These are phyloP conservation scores for Dichotomopilus funicola DNA, from an alignment of 2,329 filamentous ascomycete species.

Conservation along the genomic window DNA sequence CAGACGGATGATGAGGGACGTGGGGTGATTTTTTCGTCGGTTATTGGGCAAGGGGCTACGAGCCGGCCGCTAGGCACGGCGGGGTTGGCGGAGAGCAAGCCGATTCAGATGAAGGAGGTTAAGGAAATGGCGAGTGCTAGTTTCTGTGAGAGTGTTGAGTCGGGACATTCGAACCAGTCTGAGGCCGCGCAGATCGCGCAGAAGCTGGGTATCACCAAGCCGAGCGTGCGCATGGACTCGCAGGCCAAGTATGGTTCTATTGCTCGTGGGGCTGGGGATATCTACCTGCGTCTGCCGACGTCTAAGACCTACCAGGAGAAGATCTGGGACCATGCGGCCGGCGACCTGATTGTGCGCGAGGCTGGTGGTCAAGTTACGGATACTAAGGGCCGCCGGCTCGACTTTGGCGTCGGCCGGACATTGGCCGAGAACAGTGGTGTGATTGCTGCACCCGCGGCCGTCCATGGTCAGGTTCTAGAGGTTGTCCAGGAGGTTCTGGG, in stretches of 20 bases:
- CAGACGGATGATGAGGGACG: slow-evolving; percentile 67
- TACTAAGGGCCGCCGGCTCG: slow-evolving; percentile 72
- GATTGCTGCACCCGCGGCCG: slow-evolving; percentile 71
- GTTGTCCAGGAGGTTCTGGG: slow-evolving; percentile 75
- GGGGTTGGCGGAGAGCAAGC: slow-evolving; percentile 47
- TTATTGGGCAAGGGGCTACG: slow-evolving; percentile 71
- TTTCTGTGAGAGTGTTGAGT: slow-evolving; percentile 96
- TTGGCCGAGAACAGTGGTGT: slow-evolving; percentile 89
- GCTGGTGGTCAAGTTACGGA: slow-evolving; percentile 91
- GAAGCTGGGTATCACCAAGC: slow-evolving; percentile 77
- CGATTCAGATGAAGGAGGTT: slow-evolving; percentile 75
- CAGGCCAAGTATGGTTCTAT: slow-evolving; percentile 98
- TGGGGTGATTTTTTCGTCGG: slow-evolving; percentile 83
- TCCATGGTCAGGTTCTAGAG: slow-evolving; percentile 70
- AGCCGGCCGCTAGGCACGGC: slow-evolving; percentile 63
- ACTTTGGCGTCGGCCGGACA: slow-evolving; percentile 83
- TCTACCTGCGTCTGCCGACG: slow-evolving; percentile 85
- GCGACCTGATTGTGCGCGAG: slow-evolving; percentile 88
- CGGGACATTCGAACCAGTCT: slow-evolving; percentile 81
- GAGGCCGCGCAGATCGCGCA: slow-evolving; percentile 80
- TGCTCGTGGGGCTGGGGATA: slow-evolving; percentile 85
- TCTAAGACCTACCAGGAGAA: slow-evolving; percentile 86
- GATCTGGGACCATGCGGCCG: slow-evolving; percentile 98
- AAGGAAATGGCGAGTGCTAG: slow-evolving; percentile 70
- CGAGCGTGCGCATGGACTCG: slow-evolving; percentile 93